Conservation (phyloP, 371 early-diverging fungal genomes). For the Chytridiales sp. region DNA sequence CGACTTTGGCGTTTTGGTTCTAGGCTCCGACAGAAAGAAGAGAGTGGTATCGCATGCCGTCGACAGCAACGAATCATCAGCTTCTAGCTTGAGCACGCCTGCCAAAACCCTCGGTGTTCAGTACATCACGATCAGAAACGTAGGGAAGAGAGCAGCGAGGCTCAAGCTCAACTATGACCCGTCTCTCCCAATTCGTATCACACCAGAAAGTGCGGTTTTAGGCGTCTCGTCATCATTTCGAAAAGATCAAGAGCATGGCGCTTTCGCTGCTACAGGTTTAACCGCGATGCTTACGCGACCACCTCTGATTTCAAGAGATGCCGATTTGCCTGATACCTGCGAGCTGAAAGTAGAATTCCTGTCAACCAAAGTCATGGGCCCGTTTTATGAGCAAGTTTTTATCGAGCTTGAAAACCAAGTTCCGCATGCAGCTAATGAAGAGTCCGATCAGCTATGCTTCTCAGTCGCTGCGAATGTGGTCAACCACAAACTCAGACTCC, state of each 20-base stretch:
- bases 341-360: constrained; percentile 13
- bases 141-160: neutral
- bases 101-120: no score
- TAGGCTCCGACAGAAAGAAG: no score
- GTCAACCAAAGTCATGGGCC: neutral
- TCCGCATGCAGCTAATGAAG: neutral
- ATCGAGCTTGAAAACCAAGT: constrained; percentile 15
- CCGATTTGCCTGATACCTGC: constrained; percentile 5
- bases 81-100: neutral
- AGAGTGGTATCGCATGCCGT: no score
- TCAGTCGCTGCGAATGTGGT: constrained; percentile 29
- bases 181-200: neutral
- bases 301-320: no score
- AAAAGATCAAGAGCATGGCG: no score
- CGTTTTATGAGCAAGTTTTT: constrained; percentile 6
- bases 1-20: constrained; percentile 35
- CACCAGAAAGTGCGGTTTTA: constrained; percentile 14
- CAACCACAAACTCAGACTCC: constrained; percentile 35
- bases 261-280: no score
- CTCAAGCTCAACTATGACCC: neutral
- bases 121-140: constrained; percentile 6
- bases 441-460: constrained; percentile 11
- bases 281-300: no score
- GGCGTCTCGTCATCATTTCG: no score
- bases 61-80: no score